Percentiles rank a stretch among this genome's conserved stretches.
phyloP scores from a whole-genome alignment of 495 filamentous ascomycete genomes.

The Melanomma pulvis-pyrius region DNA sequence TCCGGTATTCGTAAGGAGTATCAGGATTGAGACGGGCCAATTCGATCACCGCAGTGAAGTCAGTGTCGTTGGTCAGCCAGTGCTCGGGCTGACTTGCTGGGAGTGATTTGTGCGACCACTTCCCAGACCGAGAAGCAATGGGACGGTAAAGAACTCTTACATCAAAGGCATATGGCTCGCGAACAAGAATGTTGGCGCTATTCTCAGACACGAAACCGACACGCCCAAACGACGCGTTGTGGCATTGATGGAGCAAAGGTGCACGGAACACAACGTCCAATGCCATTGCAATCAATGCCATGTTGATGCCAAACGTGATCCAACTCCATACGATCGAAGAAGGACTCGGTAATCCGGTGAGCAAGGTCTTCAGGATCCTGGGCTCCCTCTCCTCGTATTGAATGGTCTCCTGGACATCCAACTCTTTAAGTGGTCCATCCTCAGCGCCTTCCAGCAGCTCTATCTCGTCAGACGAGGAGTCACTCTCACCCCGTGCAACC shows the following conservation, averaged over 20 bases:
- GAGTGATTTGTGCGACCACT: constrained; percentile 51
- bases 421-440: constrained; percentile 39
- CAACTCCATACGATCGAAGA: constrained; percentile 61
- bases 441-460: constrained; percentile 42
- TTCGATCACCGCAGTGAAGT: constrained; percentile 72
- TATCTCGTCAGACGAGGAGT: constrained; percentile 33
- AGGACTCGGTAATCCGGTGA: constrained; percentile 76
- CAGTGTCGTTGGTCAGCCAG: constrained; percentile 71
- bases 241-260: constrained; percentile 62
- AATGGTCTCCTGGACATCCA: constrained; percentile 49
- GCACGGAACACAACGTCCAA: constrained; percentile 76
- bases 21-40: constrained; percentile 59
- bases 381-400: constrained; percentile 44
- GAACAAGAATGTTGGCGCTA: constrained; percentile 77
- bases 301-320: constrained; percentile 72
- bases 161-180: constrained; percentile 76
- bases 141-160: constrained; percentile 67
- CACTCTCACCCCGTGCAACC: constrained; percentile 39
- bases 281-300: constrained; percentile 63
- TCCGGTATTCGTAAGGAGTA: constrained; percentile 75
- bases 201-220: constrained; percentile 83
- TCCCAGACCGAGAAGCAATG: constrained; percentile 29
- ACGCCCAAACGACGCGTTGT: constrained; percentile 81
- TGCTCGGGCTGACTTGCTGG: constrained; percentile 54
- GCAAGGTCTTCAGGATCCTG: constrained; percentile 58